Base-by-base conservation (phyloP, 345 rosid species). In the Nephelium lappaceum region DNA sequence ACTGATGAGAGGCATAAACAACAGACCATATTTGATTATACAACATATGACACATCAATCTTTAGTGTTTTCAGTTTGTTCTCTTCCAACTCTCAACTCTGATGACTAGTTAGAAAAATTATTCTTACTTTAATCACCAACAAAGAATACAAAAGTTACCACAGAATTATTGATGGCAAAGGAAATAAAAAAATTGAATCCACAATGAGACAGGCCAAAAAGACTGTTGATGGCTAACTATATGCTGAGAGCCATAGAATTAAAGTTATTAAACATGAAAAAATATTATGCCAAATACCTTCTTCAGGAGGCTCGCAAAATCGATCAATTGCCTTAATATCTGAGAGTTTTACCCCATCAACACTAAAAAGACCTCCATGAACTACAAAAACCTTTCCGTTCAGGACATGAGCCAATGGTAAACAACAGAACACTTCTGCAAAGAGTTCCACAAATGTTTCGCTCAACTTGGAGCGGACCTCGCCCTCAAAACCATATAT, bases 401-500 rank as follows among this genome's bases (percentile, higher is more conserved):
- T 94, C 73, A 96, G 87, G 55, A 96, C 95, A 83, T 94, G 97
- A 78, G 97, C 97, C 87, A 96, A 83, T 41, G 99, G 99, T 73
- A 96, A 86, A 87, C 91, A 96, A 62, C 99, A 96, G 88, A 96
- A 94, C 45, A 93, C 99, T 82, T 94, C 98, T 2, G 99, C 93
- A 80, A 94, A 96, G 78, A 96, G 99, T 75, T 91, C 98, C 84
- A 94, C 97, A 42, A 96, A 96, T 61, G 90, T 87, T 68, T 96
- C 99, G 39, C 85, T 96, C 93, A 96, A 67, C 90, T 96, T 94
- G 78, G 98, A 90, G 77, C 91, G 90, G 73, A 96, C 99, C 81
- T 96, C 99, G 2, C 99, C 99, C 92, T 96, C 99, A 53, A 96
- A 96, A 70, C 99, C 99, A 86, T 96, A 96, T 69, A 96, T 96